Evolutionary conservation across 2,329 filamentous ascomycete species (phyloP), one percentile per base, ranked within the genome.

Genomic region (Pseudogymnoascus pannorum): DNA sequence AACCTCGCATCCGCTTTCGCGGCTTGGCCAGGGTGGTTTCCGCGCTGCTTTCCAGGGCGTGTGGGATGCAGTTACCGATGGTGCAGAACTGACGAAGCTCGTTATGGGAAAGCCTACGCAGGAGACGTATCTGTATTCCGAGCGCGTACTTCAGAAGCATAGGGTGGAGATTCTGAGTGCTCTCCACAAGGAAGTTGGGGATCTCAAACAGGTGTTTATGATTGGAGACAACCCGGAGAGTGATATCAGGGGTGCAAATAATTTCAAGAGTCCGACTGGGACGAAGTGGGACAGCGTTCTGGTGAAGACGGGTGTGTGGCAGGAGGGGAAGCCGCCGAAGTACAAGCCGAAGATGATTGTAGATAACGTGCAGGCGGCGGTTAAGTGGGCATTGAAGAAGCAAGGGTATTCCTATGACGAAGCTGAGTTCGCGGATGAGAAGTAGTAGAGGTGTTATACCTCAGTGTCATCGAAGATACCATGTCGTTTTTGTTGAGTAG

Each of bases 21-120:
- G 94, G 4, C 83, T 97, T 42, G 94, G 93, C 1, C 94, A 97
- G 73, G 94, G 94, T 16, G 92, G 90, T 0, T 97, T 97, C 75
- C 85, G 90, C 64, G 88, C 88, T 48, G 89, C 92, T 0, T 76
- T 97, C 14, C 83, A 87, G 66, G 92, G 92, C 0, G 81, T 94
- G 1, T 97, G 92, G 91, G 73, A 77, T 5, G 84, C 86, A 18
- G 77, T 90, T 4, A 95, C 91, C 0, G 80, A 80, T 9, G 86
- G 84, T 3, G 75, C 72, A 4, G 71, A 81, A 68, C 74, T 94
- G 59, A 73, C 80, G 60, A 85, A 85, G 65, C 84, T 80, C 1
- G 80, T 89, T 12, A 87, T 96, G 66, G 94, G 94, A 2, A 97
- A 99, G 75, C 94, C 94, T 12, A 84, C 85, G 62, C 76, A 79